Percentiles rank a stretch among this genome's conserved stretches.
Conservation (phyloP, 139 green algal genomes). For the Coccomyxa sp. region DNA sequence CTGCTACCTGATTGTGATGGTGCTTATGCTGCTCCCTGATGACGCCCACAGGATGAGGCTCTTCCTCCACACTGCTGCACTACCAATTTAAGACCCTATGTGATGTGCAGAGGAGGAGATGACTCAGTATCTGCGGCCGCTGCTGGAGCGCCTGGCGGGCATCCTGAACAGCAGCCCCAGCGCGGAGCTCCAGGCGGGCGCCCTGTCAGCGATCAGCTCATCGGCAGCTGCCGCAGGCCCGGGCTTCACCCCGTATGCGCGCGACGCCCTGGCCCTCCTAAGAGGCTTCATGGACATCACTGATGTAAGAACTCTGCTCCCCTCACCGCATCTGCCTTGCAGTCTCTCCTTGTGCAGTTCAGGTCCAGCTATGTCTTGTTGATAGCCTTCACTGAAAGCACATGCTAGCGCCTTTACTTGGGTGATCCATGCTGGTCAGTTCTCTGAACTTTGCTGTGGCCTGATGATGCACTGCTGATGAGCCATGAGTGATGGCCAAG, state of each 20-base stretch:
- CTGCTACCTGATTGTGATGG: too few species aligned
- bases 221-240: conserved; percentile 48
- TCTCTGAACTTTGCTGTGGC: background rate
- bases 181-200: conserved; percentile 47
- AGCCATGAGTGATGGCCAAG: too few species aligned
- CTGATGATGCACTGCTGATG: too few species aligned
- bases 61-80: too few species aligned
- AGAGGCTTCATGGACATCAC: conserved; percentile 50
- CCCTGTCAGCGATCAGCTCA: conserved; percentile 56
- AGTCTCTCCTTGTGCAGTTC: background rate
- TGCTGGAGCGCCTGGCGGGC: conserved; percentile 48
- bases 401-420: too few species aligned
- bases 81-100: too few species aligned
- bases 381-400: too few species aligned
- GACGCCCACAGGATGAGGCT: too few species aligned
- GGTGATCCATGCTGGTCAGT: background rate
- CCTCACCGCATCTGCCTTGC: background rate
- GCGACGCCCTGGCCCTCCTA: conserved; percentile 36
- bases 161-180: conserved; percentile 29
- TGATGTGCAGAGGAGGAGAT: conserved; percentile 49
- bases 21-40: too few species aligned
- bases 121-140: conserved; percentile 46
- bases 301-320: background rate
- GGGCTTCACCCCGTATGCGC: conserved; percentile 51
- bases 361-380: too few species aligned